A percentile compares a stretch with the other conserved stretches of the same genome.
These are phyloP conservation scores for Vaccinium vitisidaea DNA, from an alignment of 148 eudicot genomes.

Conservation along the genomic window DNA sequence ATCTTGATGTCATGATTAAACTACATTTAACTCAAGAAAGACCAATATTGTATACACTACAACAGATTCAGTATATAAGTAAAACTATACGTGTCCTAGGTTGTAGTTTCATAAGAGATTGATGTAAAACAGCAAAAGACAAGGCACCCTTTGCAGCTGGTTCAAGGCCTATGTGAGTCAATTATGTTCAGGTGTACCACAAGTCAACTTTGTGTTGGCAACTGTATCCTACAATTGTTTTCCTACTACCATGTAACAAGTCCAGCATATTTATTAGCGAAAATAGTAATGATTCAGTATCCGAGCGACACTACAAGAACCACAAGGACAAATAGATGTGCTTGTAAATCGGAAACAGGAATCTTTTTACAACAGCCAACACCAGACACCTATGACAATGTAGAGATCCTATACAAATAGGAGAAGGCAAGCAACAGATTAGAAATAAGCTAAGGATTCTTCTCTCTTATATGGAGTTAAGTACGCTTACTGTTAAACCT, in stretches of 20 bases:
- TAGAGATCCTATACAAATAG: neutral
- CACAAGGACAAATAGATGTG: neutral
- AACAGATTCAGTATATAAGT: neutral
- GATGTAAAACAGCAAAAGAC: neutral
- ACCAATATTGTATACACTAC: neutral
- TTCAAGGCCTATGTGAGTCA: neutral
- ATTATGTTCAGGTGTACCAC: neutral
- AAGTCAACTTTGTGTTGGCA: neutral
- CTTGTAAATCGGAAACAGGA: neutral
- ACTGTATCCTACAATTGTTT: slow-evolving; percentile 1
- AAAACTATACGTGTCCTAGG: neutral
- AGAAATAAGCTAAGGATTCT: neutral
- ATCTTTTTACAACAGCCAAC: neutral
- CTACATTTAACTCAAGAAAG: slow-evolving; percentile 7
- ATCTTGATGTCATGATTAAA: neutral
- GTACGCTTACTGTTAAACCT: slow-evolving; percentile 54
- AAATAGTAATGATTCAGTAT: neutral
- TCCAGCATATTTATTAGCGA: neutral
- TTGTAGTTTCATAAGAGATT: neutral
- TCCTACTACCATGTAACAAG: neutral
- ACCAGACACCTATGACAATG: neutral
- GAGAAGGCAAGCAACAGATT: neutral
- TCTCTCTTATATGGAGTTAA: neutral
- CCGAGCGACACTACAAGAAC: neutral
- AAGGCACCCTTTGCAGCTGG: neutral